phyloP scores from a whole-genome alignment of 768 basidiomycete species.

The Trametes punicea region DNA sequence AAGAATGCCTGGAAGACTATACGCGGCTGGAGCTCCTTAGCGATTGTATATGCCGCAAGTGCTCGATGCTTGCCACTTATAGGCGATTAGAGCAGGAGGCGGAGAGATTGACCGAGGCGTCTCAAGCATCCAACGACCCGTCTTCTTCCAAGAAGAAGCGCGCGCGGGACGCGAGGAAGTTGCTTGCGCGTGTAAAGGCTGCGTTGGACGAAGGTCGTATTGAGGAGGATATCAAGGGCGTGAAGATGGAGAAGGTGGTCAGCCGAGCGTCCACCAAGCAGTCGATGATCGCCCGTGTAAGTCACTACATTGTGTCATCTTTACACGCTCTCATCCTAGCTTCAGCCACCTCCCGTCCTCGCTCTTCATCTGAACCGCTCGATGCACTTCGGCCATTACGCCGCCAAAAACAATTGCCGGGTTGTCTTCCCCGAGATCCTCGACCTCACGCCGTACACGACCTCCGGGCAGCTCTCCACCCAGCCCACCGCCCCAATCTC shows the following conservation, averaged over 20 bases:
- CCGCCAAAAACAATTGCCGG: slow-evolving; percentile 80
- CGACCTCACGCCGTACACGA: slow-evolving; percentile 86
- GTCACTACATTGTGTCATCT: slow-evolving; percentile 27
- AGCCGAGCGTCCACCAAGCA: slow-evolving; percentile 81
- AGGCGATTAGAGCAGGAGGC: slow-evolving; percentile 60
- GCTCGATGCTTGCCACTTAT: slow-evolving; percentile 80
- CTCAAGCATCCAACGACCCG: slow-evolving; percentile 38
- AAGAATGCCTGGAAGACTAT: slow-evolving; percentile 86
- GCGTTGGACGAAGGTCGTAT: slow-evolving; percentile 73
- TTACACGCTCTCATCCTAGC: neutral
- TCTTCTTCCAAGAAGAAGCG: slow-evolving; percentile 74
- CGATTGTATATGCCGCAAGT: slow-evolving; percentile 93
- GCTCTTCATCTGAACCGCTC: slow-evolving; percentile 92
- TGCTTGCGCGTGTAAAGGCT: slow-evolving; percentile 56
- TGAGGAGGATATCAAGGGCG: slow-evolving; percentile 79
- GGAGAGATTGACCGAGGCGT: slow-evolving; percentile 42
- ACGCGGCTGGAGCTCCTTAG: slow-evolving; percentile 82
- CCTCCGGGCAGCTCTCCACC: slow-evolving; percentile 72
- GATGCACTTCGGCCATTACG: slow-evolving; percentile 69
- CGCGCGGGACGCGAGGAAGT: slow-evolving; percentile 64
- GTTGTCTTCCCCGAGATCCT: slow-evolving; percentile 85
- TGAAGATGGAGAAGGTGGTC: slow-evolving; percentile 74
- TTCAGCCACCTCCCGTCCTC: slow-evolving; percentile 80
- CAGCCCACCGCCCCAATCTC: slow-evolving; percentile 71
- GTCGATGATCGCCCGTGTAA: slow-evolving; percentile 86